Conservation (phyloP, 1,139 yeast genomes). For the Kazachstania sp. region DNA sequence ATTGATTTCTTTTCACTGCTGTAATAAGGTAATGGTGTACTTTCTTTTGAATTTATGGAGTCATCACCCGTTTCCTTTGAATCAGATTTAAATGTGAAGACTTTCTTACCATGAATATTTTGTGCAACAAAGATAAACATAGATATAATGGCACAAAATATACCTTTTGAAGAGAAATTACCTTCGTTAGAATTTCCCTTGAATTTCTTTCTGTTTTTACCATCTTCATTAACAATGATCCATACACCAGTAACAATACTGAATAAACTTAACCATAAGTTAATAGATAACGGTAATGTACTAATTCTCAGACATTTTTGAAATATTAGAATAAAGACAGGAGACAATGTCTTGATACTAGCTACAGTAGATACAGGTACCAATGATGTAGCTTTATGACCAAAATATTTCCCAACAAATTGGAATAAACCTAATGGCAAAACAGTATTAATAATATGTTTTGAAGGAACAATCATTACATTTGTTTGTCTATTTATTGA, state of each 20-base stretch:
- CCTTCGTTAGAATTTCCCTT: neutral
- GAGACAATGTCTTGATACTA: slow-evolving; percentile 86
- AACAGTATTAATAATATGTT: slow-evolving; percentile 54
- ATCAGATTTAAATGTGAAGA: slow-evolving; percentile 48
- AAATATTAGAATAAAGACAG: slow-evolving; percentile 72
- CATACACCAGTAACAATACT: slow-evolving; percentile 32
- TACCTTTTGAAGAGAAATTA: slow-evolving; percentile 51
- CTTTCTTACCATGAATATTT: slow-evolving; percentile 83
- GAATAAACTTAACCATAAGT: slow-evolving; percentile 66
- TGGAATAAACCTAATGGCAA: slow-evolving; percentile 91
- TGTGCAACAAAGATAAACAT: slow-evolving; percentile 85
- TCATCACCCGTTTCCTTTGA: slow-evolving; percentile 1
- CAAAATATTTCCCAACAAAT: slow-evolving; percentile 81
- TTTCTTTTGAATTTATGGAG: slow-evolving; percentile 8
- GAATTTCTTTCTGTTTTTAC: slow-evolving; percentile 7
- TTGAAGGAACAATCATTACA: slow-evolving; percentile 31
- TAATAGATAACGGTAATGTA: slow-evolving; percentile 49
- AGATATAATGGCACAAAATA: slow-evolving; percentile 68
- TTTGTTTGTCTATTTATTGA: slow-evolving; percentile 15
- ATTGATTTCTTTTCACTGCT: slow-evolving; percentile 10
- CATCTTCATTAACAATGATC: slow-evolving; percentile 30
- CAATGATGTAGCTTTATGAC: slow-evolving; percentile 82
- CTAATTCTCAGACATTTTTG: slow-evolving; percentile 57
- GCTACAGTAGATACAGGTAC: slow-evolving; percentile 93
- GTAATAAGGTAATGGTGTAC: slow-evolving; percentile 15